Conservation (phyloP, 306 rosid genomes). For the Cucurbita argyrosperma region DNA sequence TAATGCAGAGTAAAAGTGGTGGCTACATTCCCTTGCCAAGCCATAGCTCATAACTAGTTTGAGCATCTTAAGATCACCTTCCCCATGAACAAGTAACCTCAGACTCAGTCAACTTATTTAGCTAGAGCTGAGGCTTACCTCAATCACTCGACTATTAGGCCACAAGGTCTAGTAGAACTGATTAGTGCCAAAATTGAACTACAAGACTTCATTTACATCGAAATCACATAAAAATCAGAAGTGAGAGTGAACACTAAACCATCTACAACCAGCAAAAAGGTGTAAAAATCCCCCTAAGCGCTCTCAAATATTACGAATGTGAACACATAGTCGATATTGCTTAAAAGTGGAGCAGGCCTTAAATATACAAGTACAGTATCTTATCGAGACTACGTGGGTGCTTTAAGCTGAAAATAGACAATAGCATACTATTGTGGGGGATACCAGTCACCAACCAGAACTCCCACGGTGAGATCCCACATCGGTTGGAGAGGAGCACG, state of each 20-base stretch:
- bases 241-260: neutral
- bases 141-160: neutral
- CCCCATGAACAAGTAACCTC: neutral
- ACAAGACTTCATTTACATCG: neutral
- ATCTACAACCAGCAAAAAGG: neutral
- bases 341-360: neutral
- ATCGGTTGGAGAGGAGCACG: no score
- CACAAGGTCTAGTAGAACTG: neutral
- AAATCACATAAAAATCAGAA: neutral
- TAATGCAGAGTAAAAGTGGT: neutral
- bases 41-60: neutral
- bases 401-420: neutral
- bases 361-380: neutral
- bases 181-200: neutral
- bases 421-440: neutral
- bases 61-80: neutral
- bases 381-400: neutral
- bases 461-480: no score
- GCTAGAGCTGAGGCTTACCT: neutral
- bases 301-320: neutral
- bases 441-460: no score
- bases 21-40: neutral
- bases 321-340: neutral
- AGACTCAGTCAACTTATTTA: neutral
- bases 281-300: neutral